Evolutionary conservation across 1,284 basidiomycete genomes (phyloP), one percentile per base, ranked within the genome.

Genomic region (Trametes versicolor): DNA sequence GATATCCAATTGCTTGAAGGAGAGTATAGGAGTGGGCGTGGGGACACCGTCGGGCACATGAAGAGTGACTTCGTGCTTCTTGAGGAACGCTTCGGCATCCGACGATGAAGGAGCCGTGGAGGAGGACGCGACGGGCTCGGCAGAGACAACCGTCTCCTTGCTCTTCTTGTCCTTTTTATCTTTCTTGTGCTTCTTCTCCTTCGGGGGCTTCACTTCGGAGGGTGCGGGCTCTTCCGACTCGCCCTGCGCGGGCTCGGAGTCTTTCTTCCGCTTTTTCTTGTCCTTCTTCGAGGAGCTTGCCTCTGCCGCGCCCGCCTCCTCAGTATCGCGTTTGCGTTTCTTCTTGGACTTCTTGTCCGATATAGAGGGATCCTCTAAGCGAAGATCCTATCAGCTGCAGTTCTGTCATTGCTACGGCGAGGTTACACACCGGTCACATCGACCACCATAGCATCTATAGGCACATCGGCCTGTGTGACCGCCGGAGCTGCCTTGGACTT

Each of bases 1-100:
- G 60, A 97, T 85, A 45, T 88, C 82, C 1, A 96, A 84, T 68
- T 93, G 88, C 51, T 85, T 80, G 77, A 99, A 98, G 10, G 88
- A 85, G 52, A 94, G 84, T 65, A 96, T 82, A n/a, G 96, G 95
- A 7, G 83, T 82, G 69, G 90, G 83, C 2, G 81, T 70, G 2
- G 79, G 67, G 50, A 81, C 73, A 70, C 80, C 76, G 52, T 82
- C 70, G 29, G 86, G 82, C 57, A 83, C 80, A 71, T 88, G 87
- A 58, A 97, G 89, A 13, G 89, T 91, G 71, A 98, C 89, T 39
- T 84, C 83, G 77, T 97, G 88, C 68, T 88, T 87, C 47, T 79
- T 73, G 39, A 97, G 83, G 81, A 91, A 98, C 0, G 84, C 83
- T 36, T 83, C 81, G 41, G 87, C 81, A 34, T 91, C 85, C 5